A percentile compares a stretch with the other conserved stretches of the same genome.
These are phyloP conservation scores for Hansenula anomala DNA, from an alignment of 1,139 yeast species.

Conservation along the genomic window DNA sequence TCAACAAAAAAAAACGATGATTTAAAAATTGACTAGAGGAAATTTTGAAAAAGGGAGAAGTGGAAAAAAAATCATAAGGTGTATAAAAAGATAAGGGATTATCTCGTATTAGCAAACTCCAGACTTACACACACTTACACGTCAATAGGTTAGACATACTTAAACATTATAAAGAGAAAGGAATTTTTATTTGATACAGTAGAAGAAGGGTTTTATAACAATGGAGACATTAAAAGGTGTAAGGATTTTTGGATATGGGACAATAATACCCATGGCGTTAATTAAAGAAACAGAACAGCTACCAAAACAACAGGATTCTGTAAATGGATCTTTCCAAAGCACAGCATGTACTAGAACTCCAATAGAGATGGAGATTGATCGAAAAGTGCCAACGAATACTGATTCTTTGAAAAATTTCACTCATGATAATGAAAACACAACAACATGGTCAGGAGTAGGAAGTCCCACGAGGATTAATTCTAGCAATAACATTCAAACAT, in stretches of 20 bases:
- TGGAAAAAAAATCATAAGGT: too few relatives aligned
- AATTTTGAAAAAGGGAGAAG: not conserved
- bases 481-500: slow-evolving; percentile 2
- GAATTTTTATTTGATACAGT: too few relatives aligned
- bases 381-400: too few relatives aligned
- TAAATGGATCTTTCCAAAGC: too few relatives aligned
- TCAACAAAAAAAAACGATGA: not conserved
- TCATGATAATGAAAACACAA: too few relatives aligned
- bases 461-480: slow-evolving; percentile 13
- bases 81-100: not conserved
- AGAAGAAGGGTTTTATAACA: not conserved
- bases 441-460: not conserved
- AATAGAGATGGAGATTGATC: too few relatives aligned
- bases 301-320: too few relatives aligned
- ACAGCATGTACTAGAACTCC: too few relatives aligned
- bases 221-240: slow-evolving; percentile 10
- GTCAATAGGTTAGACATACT: too few relatives aligned
- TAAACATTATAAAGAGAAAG: too few relatives aligned
- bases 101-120: not conserved
- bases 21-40: not conserved
- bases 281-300: not conserved
- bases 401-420: too few relatives aligned
- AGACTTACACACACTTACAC: not conserved
- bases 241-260: slow-evolving; percentile 18
- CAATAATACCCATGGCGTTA: slow-evolving; percentile 14